Evolutionary conservation across 495 filamentous ascomycete genomes (phyloP), one percentile per base, ranked within the genome.

Genomic region (Lasiosphaeria ovina): DNA sequence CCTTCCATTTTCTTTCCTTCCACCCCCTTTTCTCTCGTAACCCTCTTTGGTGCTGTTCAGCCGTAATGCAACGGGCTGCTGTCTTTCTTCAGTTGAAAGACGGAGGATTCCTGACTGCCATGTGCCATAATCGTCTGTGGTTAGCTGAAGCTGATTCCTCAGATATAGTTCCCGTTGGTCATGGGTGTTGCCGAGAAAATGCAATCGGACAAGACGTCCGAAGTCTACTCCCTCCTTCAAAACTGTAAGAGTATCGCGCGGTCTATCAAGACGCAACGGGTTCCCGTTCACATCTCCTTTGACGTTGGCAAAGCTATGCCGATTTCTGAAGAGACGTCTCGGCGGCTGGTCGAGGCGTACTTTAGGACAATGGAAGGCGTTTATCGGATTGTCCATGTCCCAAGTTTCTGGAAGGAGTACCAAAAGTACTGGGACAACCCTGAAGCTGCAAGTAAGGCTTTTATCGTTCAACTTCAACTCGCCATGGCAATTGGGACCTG

Each of bases 401-500:
- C 80, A 2, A 72, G 65, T 14, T 87, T 90, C 60, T 77, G 65
- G 63, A 65, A 60, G n/a, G 73, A 80, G 10, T 87, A 83, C 33
- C 70, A 74, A 10, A 59, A 55, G 6, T 74, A 78, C 54, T 85
- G 79, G 79, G 60, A 67, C 4, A 67, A 66, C 35, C 69, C 64
- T 6, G 44, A 52, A 3, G 51, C 38, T 0, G 66, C 69, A 1
- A 67, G 62, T 44, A 57, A 60, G 24, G 66, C 72, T 1, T 88
- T 88, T 59, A 64, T 85, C 1, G 74, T 85, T 3, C 85, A 86
- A 59, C 65, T 90, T 4, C 79, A 89, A 59, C 69, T 90, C 11
- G 78, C 87, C n/a, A 77, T 89, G 66, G 83, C 86, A 9, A 84
- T 86, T 58, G 86, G 86, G 3, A 62, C 77, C 17, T 78, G 79